Base-by-base conservation (phyloP, 352 stramenopile species). In the Elongisporangium anandrum region DNA sequence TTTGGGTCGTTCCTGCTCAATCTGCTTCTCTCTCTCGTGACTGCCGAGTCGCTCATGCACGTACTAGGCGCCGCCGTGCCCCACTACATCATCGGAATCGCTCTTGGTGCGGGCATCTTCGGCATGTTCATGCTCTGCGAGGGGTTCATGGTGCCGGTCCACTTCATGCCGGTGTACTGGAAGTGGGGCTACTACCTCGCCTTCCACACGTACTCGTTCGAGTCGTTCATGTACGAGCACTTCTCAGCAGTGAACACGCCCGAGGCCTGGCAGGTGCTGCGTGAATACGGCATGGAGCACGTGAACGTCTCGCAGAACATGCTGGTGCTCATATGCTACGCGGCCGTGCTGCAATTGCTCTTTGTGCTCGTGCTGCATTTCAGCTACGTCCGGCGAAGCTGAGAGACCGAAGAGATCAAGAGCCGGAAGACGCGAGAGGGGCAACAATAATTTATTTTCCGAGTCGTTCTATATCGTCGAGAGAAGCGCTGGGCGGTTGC, bases 111-210 rank as follows among this genome's bases (percentile, higher is more conserved):
- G 5, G 84, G 88, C 52, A 54, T 92, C 48, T 94, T 93, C 52
- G 88, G 87, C 47, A 90, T 96, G 66, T 92, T 95, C 48, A 95
- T 93, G 79, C 77, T 94, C 15, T 90, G 81, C 53, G 81, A 94
- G 63, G 88, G 87, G n/a, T 95, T 96, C 69, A 88, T 96, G 72
- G 77, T 94, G 50, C 75, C 81, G 12, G 73, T 63, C 26, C 50
- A 66, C 23, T 60, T 69, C 45, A 95, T 96, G 56, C 84, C 84
- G 2, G 49, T 60, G 24, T 92, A 88, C 69, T 89, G 87, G 73
- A 78, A 75, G 39, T 96, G 88, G 88, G 73, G 74, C 45, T 91
- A 96, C 71, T 94, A 95, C 70, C 63, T 94, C 45, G 79, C 81
- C 4, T 95, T 96, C 69, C 87, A 95, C 71, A 92, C 86, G 21